Percentiles rank a stretch among this genome's conserved stretches.
Evolutionary conservation across 768 basidiomycete species (phyloP).

Genomic region (Leccinum boreale): DNA sequence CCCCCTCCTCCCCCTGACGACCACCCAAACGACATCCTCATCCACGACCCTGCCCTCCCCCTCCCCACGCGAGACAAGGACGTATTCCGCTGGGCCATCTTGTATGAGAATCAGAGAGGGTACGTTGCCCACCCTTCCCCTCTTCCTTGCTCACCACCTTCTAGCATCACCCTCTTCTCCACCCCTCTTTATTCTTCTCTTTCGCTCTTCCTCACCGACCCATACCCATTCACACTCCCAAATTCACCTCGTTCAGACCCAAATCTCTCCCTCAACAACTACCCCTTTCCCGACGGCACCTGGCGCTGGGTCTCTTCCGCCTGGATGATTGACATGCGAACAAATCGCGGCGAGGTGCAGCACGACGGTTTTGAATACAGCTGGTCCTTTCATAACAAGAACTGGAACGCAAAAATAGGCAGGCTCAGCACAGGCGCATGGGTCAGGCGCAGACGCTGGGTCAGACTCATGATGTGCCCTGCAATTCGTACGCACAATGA

Average conservation of each 20-base stretch:
- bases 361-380: constrained; percentile 88
- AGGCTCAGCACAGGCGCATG: constrained; percentile 60
- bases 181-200: constrained; percentile 67
- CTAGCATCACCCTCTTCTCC: constrained; percentile 64
- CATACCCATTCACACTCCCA: constrained; percentile 69
- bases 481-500: constrained; percentile 25
- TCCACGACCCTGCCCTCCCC: constrained; percentile 26
- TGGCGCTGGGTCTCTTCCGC: constrained; percentile 79
- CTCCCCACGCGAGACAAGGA: constrained; percentile 39
- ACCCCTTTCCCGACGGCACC: constrained; percentile 73
- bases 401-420: constrained; percentile 67
- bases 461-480: constrained; percentile 80
- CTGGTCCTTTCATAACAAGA: constrained; percentile 62
- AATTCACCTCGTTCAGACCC: constrained; percentile 43
- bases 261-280: constrained; percentile 55
- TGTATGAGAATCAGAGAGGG: constrained; percentile 87
- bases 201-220: constrained; percentile 69
- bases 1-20: not conserved
- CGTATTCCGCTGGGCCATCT: constrained; percentile 69
- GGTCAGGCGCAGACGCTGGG: constrained; percentile 80
- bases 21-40: constrained; percentile 25
- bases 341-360: constrained; percentile 69
- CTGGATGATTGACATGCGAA: constrained; percentile 91
- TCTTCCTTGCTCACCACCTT: constrained; percentile 18
- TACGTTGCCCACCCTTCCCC: constrained; percentile 28